phyloP scores from a whole-genome alignment of 2,329 filamentous ascomycete genomes.

The Hymenoscyphus infarciens region DNA sequence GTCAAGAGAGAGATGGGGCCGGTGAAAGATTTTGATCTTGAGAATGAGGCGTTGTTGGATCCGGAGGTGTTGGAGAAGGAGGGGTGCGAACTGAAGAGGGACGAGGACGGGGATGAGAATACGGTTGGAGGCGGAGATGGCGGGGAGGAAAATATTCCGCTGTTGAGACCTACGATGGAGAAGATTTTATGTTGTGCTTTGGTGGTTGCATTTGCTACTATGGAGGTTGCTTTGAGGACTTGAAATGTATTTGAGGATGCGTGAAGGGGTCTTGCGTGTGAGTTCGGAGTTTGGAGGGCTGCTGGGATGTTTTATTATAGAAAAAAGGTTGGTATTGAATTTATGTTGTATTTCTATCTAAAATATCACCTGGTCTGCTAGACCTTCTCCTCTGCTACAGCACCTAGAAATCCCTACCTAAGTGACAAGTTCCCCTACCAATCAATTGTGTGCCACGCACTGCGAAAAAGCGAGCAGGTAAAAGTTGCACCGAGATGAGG shows the following conservation, averaged over 20 bases:
- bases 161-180: slow-evolving; percentile 11
- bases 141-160: background rate
- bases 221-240: slow-evolving; percentile 16
- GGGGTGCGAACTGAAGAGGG: background rate
- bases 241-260: background rate
- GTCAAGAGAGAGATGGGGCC: slow-evolving; percentile 2
- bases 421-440: too few species aligned
- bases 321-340: too few species aligned
- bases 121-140: background rate
- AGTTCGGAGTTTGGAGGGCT: background rate
- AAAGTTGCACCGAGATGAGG: too few species aligned
- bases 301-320: background rate
- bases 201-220: slow-evolving; percentile 13
- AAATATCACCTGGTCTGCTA: too few species aligned
- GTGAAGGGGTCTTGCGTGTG: background rate
- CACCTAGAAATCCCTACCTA: too few species aligned
- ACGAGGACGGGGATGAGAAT: background rate
- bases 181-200: slow-evolving; percentile 16
- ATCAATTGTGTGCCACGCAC: too few species aligned
- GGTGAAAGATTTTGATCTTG: background rate
- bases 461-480: too few species aligned
- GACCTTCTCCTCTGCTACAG: too few species aligned
- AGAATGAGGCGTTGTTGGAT: background rate
- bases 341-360: too few species aligned
- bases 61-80: background rate